Percentiles rank a stretch among this genome's conserved stretches.
Conservation (phyloP, 2,329 filamentous ascomycete genomes). For the Helminthosporium solani region DNA sequence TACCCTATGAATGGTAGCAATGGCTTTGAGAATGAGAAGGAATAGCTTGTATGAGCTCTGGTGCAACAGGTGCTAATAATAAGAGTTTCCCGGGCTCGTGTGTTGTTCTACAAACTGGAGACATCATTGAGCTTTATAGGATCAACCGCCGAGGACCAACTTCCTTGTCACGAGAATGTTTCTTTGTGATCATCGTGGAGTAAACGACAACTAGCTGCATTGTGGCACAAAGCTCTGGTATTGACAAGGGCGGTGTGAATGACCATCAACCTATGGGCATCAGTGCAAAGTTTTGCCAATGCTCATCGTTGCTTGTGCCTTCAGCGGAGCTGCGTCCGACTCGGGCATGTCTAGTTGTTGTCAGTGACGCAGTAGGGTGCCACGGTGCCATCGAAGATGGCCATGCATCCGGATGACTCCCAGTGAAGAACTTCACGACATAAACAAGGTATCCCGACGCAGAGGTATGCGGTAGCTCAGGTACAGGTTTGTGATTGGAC, state of each 20-base stretch:
- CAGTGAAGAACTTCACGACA: neutral
- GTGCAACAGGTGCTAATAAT: slow-evolving; percentile 12
- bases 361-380: slow-evolving; percentile 25
- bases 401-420: slow-evolving; percentile 14
- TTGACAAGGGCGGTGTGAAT: slow-evolving; percentile 18
- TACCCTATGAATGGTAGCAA: slow-evolving; percentile 11
- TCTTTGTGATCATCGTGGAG: slow-evolving; percentile 18
- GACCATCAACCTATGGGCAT: slow-evolving; percentile 18
- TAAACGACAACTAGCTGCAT: slow-evolving; percentile 15
- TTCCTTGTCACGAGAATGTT: slow-evolving; percentile 13
- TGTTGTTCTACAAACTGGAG: slow-evolving; percentile 4
- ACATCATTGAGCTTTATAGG: slow-evolving; percentile 16
- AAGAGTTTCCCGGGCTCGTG: slow-evolving; percentile 6
- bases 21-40: slow-evolving; percentile 12
- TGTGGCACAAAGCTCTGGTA: neutral
- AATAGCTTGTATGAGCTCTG: slow-evolving; percentile 4
- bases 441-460: neutral
- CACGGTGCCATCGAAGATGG: slow-evolving; percentile 12
- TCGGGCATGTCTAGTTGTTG: slow-evolving; percentile 1
- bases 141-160: slow-evolving; percentile 6
- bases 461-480: slow-evolving; percentile 23
- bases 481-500: slow-evolving; percentile 36
- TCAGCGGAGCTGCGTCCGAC: slow-evolving; percentile 6
- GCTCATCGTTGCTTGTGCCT: slow-evolving; percentile 22
- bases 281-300: slow-evolving; percentile 1